A percentile compares a stretch with the other conserved stretches of the same genome.
phyloP scores from a whole-genome alignment of 2,329 filamentous ascomycete species.

The Shiraia sp. region DNA sequence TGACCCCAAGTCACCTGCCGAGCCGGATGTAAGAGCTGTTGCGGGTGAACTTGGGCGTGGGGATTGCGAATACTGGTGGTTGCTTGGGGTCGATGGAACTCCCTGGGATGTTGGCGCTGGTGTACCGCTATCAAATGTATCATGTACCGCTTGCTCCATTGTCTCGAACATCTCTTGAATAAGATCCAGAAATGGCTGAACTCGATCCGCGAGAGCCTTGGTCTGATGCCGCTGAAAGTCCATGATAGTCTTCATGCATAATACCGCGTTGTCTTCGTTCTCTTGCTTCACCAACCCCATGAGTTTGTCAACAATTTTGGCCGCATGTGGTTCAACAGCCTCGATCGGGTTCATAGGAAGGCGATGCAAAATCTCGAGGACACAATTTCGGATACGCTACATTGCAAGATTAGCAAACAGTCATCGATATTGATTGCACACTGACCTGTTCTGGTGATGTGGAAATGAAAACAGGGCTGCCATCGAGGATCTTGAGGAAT shows the following conservation, averaged over 20 bases:
- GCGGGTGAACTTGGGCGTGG: slow-evolving; percentile 89
- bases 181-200: slow-evolving; percentile 85
- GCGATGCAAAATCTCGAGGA: slow-evolving; percentile 92
- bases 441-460: slow-evolving; percentile 85
- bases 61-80: slow-evolving; percentile 75
- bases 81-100: slow-evolving; percentile 67
- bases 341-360: slow-evolving; percentile 76
- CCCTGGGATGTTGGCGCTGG: slow-evolving; percentile 54
- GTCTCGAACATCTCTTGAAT: slow-evolving; percentile 96
- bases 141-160: slow-evolving; percentile 91
- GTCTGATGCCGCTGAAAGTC: slow-evolving; percentile 93
- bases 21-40: slow-evolving; percentile 75
- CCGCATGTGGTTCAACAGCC: slow-evolving; percentile 83
- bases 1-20: slow-evolving; percentile 71
- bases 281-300: slow-evolving; percentile 87
- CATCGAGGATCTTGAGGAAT: slow-evolving; percentile 82
- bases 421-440: slow-evolving; percentile 8
- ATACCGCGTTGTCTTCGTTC: slow-evolving; percentile 98
- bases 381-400: slow-evolving; percentile 86
- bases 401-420: slow-evolving; percentile 13
- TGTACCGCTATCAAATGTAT: slow-evolving; percentile 84
- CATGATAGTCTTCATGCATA: slow-evolving; percentile 97
- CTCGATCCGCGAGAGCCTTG: slow-evolving; percentile 77
- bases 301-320: slow-evolving; percentile 85
- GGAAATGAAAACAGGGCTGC: slow-evolving; percentile 87